A percentile compares a stretch with the other conserved stretches of the same genome.
Conservation (phyloP, 495 filamentous ascomycete species). For the Penicillium macrosclerotiorum region DNA sequence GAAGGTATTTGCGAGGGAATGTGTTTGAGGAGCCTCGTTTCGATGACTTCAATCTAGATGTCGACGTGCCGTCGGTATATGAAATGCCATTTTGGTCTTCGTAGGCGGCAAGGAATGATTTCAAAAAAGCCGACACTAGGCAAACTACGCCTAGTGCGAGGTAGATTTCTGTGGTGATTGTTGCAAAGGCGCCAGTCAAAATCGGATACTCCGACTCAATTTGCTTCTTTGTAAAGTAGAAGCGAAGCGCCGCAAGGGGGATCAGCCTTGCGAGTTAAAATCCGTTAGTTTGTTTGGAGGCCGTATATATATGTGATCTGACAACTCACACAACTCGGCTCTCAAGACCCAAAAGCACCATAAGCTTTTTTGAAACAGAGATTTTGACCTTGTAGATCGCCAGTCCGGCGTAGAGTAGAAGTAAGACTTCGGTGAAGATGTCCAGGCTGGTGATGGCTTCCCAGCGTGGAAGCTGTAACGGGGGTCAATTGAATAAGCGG, state of each 20-base stretch:
- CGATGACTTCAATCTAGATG: slow-evolving; percentile 2
- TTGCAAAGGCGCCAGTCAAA: slow-evolving; percentile 23
- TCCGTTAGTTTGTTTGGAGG: neutral
- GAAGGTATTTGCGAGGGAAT: neutral
- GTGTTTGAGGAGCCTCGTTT: neutral
- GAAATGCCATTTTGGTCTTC: slow-evolving; percentile 30
- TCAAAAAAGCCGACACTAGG: slow-evolving; percentile 30
- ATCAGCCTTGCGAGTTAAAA: slow-evolving; percentile 17
- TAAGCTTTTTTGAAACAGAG: slow-evolving; percentile 11
- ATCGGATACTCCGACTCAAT: slow-evolving; percentile 17
- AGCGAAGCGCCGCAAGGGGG: slow-evolving; percentile 22
- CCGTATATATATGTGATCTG: neutral
- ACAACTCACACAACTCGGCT: slow-evolving; percentile 24
- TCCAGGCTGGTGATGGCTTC: slow-evolving; percentile 23
- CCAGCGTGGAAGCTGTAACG: slow-evolving; percentile 25
- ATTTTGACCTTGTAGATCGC: slow-evolving; percentile 22
- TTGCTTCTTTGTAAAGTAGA: slow-evolving; percentile 19
- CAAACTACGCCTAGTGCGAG: slow-evolving; percentile 22
- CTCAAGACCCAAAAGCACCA: slow-evolving; percentile 18
- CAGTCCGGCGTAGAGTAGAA: slow-evolving; percentile 15
- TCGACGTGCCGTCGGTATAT: slow-evolving; percentile 19
- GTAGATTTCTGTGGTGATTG: slow-evolving; percentile 24
- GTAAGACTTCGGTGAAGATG: slow-evolving; percentile 19
- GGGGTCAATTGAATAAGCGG: neutral
- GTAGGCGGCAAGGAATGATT: slow-evolving; percentile 41